Evolutionary conservation across 2,329 filamentous ascomycete genomes (phyloP).

Genomic region (Epichloe sylvatica): DNA sequence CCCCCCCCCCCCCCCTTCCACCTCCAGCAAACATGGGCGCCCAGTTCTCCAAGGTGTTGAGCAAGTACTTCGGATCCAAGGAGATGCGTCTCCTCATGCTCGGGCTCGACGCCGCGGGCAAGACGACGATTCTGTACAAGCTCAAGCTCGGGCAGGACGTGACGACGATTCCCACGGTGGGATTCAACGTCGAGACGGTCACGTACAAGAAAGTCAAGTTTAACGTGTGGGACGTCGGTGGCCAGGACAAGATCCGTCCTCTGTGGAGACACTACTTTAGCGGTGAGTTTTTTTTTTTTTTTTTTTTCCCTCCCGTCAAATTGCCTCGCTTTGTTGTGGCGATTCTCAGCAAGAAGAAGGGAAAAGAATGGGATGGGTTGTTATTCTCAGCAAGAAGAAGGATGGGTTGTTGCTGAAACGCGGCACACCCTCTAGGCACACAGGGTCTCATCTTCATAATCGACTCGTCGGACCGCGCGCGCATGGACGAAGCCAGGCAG

Average conservation of each 20-base stretch:
- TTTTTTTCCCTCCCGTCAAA: no score
- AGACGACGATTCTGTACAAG: conserved; percentile 98
- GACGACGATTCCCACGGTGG: conserved; percentile 94
- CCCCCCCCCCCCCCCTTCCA: no score
- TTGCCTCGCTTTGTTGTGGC: no score
- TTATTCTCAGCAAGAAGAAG: not conserved
- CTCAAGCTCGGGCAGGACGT: conserved; percentile 96
- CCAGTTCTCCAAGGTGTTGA: conserved; percentile 89
- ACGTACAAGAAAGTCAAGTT: conserved; percentile 99
- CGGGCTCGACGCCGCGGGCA: conserved; percentile 92
- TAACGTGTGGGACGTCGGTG: conserved; percentile 97
- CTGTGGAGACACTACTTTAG: conserved; percentile 97
- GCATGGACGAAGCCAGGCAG: conserved; percentile 84
- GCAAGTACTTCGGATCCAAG: conserved; percentile 97
- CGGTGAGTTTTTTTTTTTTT: conserved; percentile 32
- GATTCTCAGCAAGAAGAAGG: no score
- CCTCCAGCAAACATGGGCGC: conserved; percentile 56
- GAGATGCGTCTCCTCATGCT: conserved; percentile 99
- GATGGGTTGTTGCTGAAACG: not conserved
- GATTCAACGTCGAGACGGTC: conserved; percentile 98
- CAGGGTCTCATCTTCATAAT: conserved; percentile 98
- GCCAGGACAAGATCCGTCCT: conserved; percentile 96
- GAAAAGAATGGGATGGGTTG: no score
- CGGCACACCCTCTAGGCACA: conserved; percentile 45
- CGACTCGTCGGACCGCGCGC: conserved; percentile 80